Base-by-base conservation (phyloP, 257 asterid genomes). In the Knoxia roxburghii region DNA sequence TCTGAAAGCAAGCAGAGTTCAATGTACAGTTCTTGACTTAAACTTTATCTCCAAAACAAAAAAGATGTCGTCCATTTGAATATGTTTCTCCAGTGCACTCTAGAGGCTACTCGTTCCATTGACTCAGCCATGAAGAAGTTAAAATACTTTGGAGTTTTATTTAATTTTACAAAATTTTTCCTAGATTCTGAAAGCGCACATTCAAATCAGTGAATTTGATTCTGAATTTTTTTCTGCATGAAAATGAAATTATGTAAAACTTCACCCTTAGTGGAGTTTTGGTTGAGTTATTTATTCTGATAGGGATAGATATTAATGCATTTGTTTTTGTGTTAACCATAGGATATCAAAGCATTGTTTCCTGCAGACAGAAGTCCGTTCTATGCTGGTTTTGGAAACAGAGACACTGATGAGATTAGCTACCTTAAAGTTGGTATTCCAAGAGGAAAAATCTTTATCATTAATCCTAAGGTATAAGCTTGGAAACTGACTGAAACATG, bases 301-400 rank as follows among this genome's bases (percentile, higher is more conserved):
- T 17, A 61, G 32, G 60, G 46, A 18, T 40, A 37, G 58, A 27
- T 29, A 23, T 20, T 55, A 6, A 54, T 67, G 17, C 10, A 4
- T 40, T 17, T 50, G 23, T 17, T 23, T 57, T 60, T 46, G 21
- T 45, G 30, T 21, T 2, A 64, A 35, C 55, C 27, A 24, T 75
- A 81, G 85, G 95, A 76, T 64, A 88, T 93, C 76, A 90, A 82
- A 84, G 96, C 95, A 27, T 74, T 93, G 80, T 90, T 93, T 80
- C 97, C 99, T 71, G 77, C 79, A 20, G 92, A 80, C 76, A 83
- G 81, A 45, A 90, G 81, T 78, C 99, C 99, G 26, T 93, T 93
- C 74, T 93, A 93, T 80, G 99, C 99, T 75, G 99, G 99, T 63
- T 93, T 93, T 71, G 99, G 99, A 66, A 93, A 93, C 82, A 79